Percentiles rank a stretch among this genome's conserved stretches.
Conservation (phyloP, 805 yeast genomes). For the Torulaspora maleeae region DNA sequence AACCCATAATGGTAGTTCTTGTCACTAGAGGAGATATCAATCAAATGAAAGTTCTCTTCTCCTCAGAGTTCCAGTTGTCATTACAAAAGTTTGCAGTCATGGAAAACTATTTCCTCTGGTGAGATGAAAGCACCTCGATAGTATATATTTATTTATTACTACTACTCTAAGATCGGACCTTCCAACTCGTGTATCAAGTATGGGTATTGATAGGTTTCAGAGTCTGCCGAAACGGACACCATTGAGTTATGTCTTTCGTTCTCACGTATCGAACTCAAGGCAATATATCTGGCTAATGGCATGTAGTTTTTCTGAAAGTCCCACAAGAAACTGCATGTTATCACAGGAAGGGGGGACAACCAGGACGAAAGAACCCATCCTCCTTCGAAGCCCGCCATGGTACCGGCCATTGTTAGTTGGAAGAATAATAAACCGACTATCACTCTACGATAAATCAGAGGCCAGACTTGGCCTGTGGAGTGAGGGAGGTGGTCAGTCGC, state of each 20-base stretch:
- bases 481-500: slow-evolving; percentile 94
- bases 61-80: slow-evolving; percentile 9
- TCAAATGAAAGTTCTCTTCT: slow-evolving; percentile 1
- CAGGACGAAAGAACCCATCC: slow-evolving; percentile 72
- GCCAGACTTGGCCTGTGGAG: slow-evolving; percentile 96
- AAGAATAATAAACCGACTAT: slow-evolving; percentile 75
- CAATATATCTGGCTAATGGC: slow-evolving; percentile 81
- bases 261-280: slow-evolving; percentile 70
- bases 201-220: slow-evolving; percentile 70
- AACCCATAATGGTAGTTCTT: slow-evolving; percentile 20
- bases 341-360: slow-evolving; percentile 70
- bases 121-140: background rate
- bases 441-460: slow-evolving; percentile 76
- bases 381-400: slow-evolving; percentile 69
- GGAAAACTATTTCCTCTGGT: slow-evolving; percentile 9
- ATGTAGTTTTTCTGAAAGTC: slow-evolving; percentile 75
- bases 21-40: slow-evolving; percentile 17
- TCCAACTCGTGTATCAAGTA: slow-evolving; percentile 63
- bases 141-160: background rate
- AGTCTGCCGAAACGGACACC: slow-evolving; percentile 23
- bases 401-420: slow-evolving; percentile 91
- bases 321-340: slow-evolving; percentile 63
- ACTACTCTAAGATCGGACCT: slow-evolving; percentile 71
- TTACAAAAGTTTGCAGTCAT: slow-evolving; percentile 13
- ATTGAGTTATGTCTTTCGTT: slow-evolving; percentile 35